A percentile compares a stretch with the other conserved stretches of the same genome.
These are phyloP conservation scores for Aegilops sharonensis DNA, from an alignment of 176 grass and related monocot genomes.

Conservation along the genomic window DNA sequence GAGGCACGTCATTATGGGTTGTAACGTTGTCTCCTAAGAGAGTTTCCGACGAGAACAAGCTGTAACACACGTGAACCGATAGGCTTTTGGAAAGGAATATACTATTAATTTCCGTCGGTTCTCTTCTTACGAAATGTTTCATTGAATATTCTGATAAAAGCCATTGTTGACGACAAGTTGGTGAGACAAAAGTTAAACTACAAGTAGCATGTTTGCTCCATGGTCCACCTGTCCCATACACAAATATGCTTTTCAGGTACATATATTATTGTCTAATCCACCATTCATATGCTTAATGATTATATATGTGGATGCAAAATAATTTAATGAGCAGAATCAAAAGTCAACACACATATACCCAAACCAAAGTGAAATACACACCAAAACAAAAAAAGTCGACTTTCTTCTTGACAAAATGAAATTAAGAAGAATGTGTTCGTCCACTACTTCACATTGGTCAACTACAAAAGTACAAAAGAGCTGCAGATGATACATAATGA, in stretches of 20 bases:
- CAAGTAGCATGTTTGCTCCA: not conserved
- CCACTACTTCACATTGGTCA: slow-evolving; percentile 38
- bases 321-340: not conserved
- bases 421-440: not conserved
- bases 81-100: not conserved
- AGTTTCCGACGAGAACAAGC: not conserved
- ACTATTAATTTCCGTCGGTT: no score
- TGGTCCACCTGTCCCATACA: not conserved
- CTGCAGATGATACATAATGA: not conserved
- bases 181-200: slow-evolving; percentile 4
- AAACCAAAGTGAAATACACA: not conserved
- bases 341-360: not conserved
- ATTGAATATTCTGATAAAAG: slow-evolving; percentile 7
- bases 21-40: not conserved
- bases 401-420: no score
- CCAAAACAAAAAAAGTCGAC: not conserved
- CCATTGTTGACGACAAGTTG: not conserved
- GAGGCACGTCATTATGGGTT: not conserved
- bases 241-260: not conserved
- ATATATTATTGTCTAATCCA: not conserved
- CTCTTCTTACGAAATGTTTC: no score
- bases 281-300: not conserved
- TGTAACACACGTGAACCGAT: slow-evolving; percentile 11
- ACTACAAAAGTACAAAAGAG: not conserved
- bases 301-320: not conserved